Conservation (phyloP, 331 rosid genomes). For the Pyracantha coccinea region DNA sequence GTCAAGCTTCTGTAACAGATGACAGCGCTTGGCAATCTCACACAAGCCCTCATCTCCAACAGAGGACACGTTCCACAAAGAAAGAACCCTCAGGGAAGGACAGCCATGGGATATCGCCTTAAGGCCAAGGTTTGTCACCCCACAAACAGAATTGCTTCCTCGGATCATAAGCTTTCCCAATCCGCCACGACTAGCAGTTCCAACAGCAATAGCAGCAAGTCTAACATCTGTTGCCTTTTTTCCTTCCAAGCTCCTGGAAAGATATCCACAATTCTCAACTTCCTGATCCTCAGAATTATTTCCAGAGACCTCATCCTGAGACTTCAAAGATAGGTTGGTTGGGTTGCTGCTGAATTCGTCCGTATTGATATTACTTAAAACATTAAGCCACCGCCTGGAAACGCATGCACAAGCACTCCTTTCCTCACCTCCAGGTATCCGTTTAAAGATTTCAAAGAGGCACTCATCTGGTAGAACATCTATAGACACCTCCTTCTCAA, state of each 20-base stretch:
- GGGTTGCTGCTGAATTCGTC: conserved; percentile 40
- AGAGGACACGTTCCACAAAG: conserved; percentile 51
- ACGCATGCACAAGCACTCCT: conserved; percentile 70
- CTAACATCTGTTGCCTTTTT: conserved; percentile 88
- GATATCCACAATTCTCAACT: conserved; percentile 60
- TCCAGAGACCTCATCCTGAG: conserved; percentile 14
- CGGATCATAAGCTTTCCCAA: conserved; percentile 67
- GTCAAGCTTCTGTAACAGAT: conserved; percentile 62
- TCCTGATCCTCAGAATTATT: conserved; percentile 37
- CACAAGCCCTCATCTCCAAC: conserved; percentile 66
- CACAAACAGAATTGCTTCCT: conserved; percentile 45
- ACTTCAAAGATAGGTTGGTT: conserved; percentile 1
- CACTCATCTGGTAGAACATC: conserved; percentile 89
- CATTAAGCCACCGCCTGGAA: conserved; percentile 91
- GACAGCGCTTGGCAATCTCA: conserved; percentile 75
- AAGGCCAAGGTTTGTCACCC: conserved; percentile 62
- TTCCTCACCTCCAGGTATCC: conserved; percentile 71
- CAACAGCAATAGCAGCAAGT: conserved; percentile 84
- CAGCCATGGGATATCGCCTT: conserved; percentile 80
- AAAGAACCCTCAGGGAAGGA: conserved; percentile 69
- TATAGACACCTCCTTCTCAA: conserved; percentile 50
- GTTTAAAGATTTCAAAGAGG: conserved; percentile 82
- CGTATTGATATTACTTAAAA: conserved; percentile 54
- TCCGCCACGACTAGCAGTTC: conserved; percentile 85
- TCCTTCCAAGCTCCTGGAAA: conserved; percentile 84